Base-by-base conservation (phyloP, 176 grass and related monocot genomes). In the Guadua angustifolia region DNA sequence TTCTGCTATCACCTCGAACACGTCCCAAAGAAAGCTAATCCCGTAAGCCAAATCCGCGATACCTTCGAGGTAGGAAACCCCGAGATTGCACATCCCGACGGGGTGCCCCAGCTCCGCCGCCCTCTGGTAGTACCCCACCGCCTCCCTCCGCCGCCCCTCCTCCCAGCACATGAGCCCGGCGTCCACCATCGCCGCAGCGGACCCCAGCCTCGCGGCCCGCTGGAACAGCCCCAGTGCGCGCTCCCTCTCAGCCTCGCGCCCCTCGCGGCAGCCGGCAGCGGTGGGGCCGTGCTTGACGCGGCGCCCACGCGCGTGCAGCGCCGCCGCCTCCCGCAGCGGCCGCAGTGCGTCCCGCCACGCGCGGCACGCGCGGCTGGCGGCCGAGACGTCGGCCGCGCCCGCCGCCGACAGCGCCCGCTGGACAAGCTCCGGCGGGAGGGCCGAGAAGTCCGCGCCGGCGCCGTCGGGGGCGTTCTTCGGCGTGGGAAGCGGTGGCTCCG, bases 151-250 rank as follows among this genome's bases (percentile, higher is more conserved):
- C 13, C 74, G 79, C 35, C 92, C 92, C 12, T 82, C 87, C 18
- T 94, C 92, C 92, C 92, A 91, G 65, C 85, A 94, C 92, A 91
- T 82, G 1, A 94, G 81, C 43, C 92, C 92, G 2, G 89, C 92
- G 72, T 94, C 92, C 59, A 94, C 92, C 92, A 94, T 94, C 50
- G 92, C 86, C 5, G 81, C 84, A 8, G 89, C 87, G 19, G 86
- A 94, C 19, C 92, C 92, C 24, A 87, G 87, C 60, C 66, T 77
- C 35, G 89, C 89, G 11, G 89, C 92, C 9, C 85, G 87, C 76
- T 78, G 76, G 92, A 94, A 94, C 12, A 88, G 82, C 44, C 64
- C 86, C 50, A 94, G 66, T 4, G 89, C 86, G 21, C 83, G 84
- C n/a, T 36, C 53, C 43, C 71, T 83, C 75, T 88, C 84, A 19